Percentiles rank a stretch among this genome's conserved stretches.
Conservation (phyloP, 1,284 basidiomycete genomes). For the Phylloboletellus chloephorus region DNA sequence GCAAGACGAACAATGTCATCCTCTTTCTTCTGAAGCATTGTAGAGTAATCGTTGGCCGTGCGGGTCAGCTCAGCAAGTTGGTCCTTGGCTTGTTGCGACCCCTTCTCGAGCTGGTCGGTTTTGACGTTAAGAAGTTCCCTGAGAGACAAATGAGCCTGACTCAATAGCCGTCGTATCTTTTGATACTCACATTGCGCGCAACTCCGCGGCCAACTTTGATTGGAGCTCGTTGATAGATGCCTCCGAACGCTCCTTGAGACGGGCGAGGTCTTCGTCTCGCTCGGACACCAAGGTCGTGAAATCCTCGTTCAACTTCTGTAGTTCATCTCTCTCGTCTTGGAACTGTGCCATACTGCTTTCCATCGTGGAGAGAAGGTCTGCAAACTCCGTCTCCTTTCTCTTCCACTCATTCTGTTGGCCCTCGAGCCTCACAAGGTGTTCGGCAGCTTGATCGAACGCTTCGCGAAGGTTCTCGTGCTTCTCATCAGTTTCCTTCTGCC, state of each 20-base stretch:
- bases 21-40: constrained; percentile 77
- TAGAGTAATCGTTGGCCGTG: constrained; percentile 74
- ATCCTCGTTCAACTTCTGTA: constrained; percentile 66
- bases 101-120: constrained; percentile 57
- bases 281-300: constrained; percentile 66
- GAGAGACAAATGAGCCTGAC: constrained; percentile 6
- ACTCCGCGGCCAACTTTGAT: constrained; percentile 64
- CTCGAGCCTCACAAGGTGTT: constrained; percentile 78
- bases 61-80: constrained; percentile 76
- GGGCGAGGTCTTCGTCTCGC: constrained; percentile 74
- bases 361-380: constrained; percentile 50
- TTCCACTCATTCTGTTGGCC: constrained; percentile 69
- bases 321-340: constrained; percentile 51
- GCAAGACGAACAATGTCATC: constrained; percentile 61
- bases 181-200: constrained; percentile 56
- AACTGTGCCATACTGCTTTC: constrained; percentile 58
- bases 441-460: constrained; percentile 79
- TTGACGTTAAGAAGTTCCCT: constrained; percentile 64
- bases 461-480: constrained; percentile 66
- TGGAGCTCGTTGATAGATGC: constrained; percentile 65
- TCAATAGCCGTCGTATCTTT: constrained; percentile 1
- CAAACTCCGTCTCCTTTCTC: constrained; percentile 54
- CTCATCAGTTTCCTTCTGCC: constrained; percentile 74
- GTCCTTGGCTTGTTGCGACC: constrained; percentile 68
- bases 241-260: constrained; percentile 77